Evolutionary conservation across 2,329 filamentous ascomycete species (phyloP).

Genomic region (Spiromastix sp.): DNA sequence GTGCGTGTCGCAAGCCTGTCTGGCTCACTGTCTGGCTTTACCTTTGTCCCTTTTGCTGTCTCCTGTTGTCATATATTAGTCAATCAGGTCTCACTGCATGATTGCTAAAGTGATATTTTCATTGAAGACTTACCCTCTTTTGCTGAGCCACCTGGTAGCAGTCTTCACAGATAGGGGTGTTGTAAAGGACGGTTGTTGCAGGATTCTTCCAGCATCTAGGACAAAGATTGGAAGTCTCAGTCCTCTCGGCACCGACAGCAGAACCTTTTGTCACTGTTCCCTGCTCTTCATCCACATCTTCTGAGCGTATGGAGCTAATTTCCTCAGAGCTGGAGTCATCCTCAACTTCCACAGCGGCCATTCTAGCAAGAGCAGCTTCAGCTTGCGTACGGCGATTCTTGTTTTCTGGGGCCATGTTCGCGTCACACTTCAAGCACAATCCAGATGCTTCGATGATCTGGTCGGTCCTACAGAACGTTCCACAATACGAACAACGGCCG

Average conservation of each 20-base stretch:
- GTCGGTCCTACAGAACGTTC: conserved; percentile 9
- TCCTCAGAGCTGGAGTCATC: conserved; percentile 10
- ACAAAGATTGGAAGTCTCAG: conserved; percentile 12
- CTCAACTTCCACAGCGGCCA: conserved; percentile 12
- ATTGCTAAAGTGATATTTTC: too few relatives aligned
- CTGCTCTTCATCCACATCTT: neutral
- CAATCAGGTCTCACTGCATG: too few relatives aligned
- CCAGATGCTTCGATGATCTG: conserved; percentile 6
- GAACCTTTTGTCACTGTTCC: neutral
- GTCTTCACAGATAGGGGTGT: conserved; percentile 13
- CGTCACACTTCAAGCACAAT: conserved; percentile 11
- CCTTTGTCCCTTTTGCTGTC: conserved; percentile 5
- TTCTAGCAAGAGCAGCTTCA: neutral
- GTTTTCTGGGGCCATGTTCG: neutral
- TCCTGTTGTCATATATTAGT: too few relatives aligned
- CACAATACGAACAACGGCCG: conserved; percentile 13
- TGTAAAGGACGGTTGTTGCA: conserved; percentile 14
- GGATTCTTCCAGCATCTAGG: conserved; percentile 14
- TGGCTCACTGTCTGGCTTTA: conserved; percentile 1
- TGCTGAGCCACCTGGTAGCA: conserved; percentile 11
- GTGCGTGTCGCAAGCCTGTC: too few relatives aligned
- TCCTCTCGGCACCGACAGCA: conserved; percentile 2
- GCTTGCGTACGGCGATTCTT: neutral
- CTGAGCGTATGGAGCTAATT: conserved; percentile 3
- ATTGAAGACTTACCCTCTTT: conserved; percentile 12